phyloP scores from a whole-genome alignment of 169 alveolate species.

The Eimeria zaria region DNA sequence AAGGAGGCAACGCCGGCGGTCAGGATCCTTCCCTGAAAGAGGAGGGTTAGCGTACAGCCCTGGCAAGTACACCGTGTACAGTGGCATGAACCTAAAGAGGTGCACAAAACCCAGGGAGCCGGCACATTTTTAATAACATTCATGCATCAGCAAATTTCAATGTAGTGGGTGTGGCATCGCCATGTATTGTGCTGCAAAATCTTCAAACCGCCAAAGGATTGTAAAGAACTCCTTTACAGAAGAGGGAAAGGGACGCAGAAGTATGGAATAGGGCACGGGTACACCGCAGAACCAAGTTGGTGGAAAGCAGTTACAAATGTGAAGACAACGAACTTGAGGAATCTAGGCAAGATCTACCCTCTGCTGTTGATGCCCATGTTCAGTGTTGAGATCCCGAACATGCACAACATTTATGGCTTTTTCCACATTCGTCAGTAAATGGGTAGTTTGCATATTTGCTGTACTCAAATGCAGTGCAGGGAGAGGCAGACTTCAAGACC shows the following conservation, averaged over 20 bases:
- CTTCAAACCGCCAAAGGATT: not conserved
- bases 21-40: conserved; percentile 21
- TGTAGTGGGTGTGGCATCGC: not conserved
- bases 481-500: not conserved
- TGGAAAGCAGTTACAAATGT: not conserved
- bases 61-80: conserved; percentile 45
- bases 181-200: not conserved
- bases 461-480: not conserved
- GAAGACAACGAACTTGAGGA: not conserved
- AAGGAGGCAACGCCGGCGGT: conserved; percentile 30
- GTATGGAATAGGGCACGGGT: not conserved
- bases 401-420: not conserved
- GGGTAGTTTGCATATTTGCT: not conserved
- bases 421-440: not conserved
- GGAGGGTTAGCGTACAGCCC: conserved; percentile 62
- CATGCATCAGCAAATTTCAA: not conserved
- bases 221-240: not conserved
- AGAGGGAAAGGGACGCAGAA: not conserved
- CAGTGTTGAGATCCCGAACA: not conserved
- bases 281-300: not conserved
- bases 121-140: not conserved
- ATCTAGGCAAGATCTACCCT: not conserved
- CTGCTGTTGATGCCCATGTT: not conserved
- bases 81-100: conserved; percentile 36
- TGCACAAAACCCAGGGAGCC: not conserved